These are phyloP conservation scores for Botrytis byssoidea DNA, from an alignment of 2,329 filamentous ascomycete genomes.

Conservation along the genomic window DNA sequence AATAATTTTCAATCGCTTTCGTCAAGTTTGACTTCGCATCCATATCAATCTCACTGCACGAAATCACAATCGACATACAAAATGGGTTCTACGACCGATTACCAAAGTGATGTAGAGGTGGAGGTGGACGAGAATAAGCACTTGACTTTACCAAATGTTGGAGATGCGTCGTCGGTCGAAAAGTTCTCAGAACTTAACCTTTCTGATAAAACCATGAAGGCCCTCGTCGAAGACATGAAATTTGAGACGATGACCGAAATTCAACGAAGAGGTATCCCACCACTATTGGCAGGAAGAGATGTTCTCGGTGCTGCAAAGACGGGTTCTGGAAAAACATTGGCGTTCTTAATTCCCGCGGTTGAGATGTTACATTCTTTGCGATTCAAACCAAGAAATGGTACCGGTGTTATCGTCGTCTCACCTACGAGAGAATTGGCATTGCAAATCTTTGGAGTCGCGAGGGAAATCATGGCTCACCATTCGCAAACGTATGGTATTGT, in stretches of 20 bases:
- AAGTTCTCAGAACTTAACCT: constrained; percentile 64
- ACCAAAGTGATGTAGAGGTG: constrained; percentile 35
- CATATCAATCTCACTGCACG: not conserved
- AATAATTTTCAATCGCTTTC: constrained; percentile 12
- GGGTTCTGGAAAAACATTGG: constrained; percentile 90
- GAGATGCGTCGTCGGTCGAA: constrained; percentile 24
- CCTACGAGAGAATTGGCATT: constrained; percentile 91
- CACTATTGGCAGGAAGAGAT: constrained; percentile 83
- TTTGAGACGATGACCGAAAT: constrained; percentile 97
- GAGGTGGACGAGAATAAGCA: constrained; percentile 30
- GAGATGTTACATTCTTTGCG: constrained; percentile 88
- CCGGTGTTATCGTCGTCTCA: constrained; percentile 87
- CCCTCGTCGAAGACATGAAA: constrained; percentile 79
- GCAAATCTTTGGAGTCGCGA: constrained; percentile 92
- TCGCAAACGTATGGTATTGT: constrained; percentile 95
- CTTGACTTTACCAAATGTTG: constrained; percentile 28
- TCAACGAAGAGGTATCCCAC: constrained; percentile 82
- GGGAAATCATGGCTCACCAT: constrained; percentile 89
- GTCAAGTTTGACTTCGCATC: not conserved
- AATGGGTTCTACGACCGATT: constrained; percentile 40
- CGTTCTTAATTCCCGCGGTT: constrained; percentile 90
- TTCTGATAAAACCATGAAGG: constrained; percentile 83
- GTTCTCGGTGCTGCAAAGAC: constrained; percentile 95
- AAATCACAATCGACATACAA: constrained; percentile 6
- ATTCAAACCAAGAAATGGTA: constrained; percentile 94